Evolutionary conservation across 73 alveolate genomes (phyloP).

Genomic region (Paramecium pentaurelia): DNA sequence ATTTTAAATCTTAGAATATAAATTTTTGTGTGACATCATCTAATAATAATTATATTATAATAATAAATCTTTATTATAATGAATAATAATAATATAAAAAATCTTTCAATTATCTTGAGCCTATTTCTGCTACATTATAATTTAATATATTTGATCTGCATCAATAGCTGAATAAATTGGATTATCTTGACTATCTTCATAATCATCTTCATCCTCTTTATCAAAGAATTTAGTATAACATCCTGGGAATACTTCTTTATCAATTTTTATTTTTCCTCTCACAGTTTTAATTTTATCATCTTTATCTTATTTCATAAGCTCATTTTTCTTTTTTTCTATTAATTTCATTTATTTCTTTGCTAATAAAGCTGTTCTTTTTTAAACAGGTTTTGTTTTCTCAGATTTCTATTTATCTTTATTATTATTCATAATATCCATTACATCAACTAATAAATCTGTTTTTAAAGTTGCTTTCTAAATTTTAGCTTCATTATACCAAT

Average conservation of each 20-base stretch:
- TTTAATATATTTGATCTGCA: neutral
- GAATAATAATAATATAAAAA: neutral
- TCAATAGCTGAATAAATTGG: neutral
- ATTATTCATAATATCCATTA: neutral
- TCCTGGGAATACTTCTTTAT: conserved; percentile 44
- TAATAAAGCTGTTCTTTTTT: neutral
- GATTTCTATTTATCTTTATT: neutral
- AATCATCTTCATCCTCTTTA: conserved; percentile 36
- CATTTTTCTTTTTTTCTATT: neutral
- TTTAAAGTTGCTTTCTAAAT: neutral
- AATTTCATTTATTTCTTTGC: neutral
- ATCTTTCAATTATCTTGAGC: neutral
- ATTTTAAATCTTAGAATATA: neutral
- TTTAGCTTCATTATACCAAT: conserved; percentile 48
- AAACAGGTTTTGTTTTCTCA: neutral
- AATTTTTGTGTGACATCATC: neutral
- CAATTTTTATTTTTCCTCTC: conserved; percentile 10
- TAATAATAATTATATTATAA: neutral
- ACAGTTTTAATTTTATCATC: conserved; percentile 22
- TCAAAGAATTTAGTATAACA: conserved; percentile 41
- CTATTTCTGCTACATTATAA: neutral
- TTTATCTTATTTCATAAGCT: neutral
- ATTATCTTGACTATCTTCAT: neutral
- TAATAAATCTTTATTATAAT: neutral
- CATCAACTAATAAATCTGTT: neutral